Conservation (phyloP, 345 rosid species). For the Eucalyptus paniculata region DNA sequence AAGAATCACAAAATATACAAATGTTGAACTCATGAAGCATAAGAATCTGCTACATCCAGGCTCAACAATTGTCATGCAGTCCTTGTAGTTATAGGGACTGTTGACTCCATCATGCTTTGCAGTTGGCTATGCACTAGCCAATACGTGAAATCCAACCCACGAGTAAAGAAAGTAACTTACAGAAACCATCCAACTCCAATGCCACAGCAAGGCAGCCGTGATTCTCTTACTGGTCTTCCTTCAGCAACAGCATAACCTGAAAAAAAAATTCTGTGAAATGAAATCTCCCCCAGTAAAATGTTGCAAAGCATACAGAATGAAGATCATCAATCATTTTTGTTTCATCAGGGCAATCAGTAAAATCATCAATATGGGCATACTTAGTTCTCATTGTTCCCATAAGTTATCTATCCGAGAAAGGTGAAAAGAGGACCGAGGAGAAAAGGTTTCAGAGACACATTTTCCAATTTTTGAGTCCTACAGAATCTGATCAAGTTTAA, state of each 20-base stretch:
- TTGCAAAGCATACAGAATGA: not conserved
- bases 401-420: not conserved
- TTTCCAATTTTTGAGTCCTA: not conserved
- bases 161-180: slow-evolving; percentile 30
- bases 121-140: not conserved
- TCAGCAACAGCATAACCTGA: slow-evolving; percentile 77
- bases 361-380: not conserved
- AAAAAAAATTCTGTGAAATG: not conserved
- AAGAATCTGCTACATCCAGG: not conserved
- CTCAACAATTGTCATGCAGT: not conserved
- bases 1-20: not conserved
- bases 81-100: not conserved
- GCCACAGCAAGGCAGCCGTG: slow-evolving; percentile 86
- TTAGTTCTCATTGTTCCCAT: not conserved
- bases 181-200: slow-evolving; percentile 80
- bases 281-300: not conserved
- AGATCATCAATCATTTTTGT: not conserved
- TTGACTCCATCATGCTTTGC: not conserved
- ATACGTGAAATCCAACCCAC: not conserved
- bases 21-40: not conserved
- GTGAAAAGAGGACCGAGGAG: not conserved
- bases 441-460: not conserved
- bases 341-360: not conserved
- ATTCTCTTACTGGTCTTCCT: slow-evolving; percentile 70
- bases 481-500: not conserved